Base-by-base conservation (phyloP, 176 grass and related monocot genomes). In the Avena atlantica region DNA sequence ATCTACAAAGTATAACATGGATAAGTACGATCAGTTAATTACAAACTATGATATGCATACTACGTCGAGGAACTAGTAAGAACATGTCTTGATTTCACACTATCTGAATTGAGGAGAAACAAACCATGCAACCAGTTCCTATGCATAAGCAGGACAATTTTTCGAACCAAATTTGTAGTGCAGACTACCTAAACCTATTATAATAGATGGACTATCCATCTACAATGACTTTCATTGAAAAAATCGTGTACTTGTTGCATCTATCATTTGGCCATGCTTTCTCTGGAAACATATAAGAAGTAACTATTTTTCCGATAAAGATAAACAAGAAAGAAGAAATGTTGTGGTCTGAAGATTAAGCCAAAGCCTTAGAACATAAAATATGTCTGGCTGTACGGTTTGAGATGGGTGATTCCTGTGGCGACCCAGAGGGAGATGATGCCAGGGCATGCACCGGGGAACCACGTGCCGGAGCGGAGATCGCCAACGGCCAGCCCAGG, bases 41-140 rank as follows among this genome's bases (percentile, higher is more conserved):
- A 15, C 44, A 74, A 74, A 74, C 45, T 74, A 74, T 74, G 45
- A 14, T 20, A 70, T 70, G 67, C 34, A 20, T 70, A 70, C 36
- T 52, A 29, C 72, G 52, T 75, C 11, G 12, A 48, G 71, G 50
- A 74, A 49, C 71, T 24, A 49, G 45, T 8, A 25, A 27, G 21
- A 25, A 51, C 25, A 50, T 23, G 2, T 51, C 47, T 51, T 21
- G 45, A 16, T 75, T 75, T 16, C 2, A 75, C 6, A 75, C n/a
- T 8, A 13, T 6, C 45, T 9, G 21, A 49, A 2, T 7, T 25
- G 72, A 51, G 21, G 6, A 16, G 72, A 51, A 75, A 51, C 45
- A 75, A 75, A 24, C 72, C 45, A 24, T 49, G 49, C 15, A 50
- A 74, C 20, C 70, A 14, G 70, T 16, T 75, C 72, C 47, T 52